Evolutionary conservation across 2,329 filamentous ascomycete genomes (phyloP).

Genomic region (Hypoxylon sp.): DNA sequence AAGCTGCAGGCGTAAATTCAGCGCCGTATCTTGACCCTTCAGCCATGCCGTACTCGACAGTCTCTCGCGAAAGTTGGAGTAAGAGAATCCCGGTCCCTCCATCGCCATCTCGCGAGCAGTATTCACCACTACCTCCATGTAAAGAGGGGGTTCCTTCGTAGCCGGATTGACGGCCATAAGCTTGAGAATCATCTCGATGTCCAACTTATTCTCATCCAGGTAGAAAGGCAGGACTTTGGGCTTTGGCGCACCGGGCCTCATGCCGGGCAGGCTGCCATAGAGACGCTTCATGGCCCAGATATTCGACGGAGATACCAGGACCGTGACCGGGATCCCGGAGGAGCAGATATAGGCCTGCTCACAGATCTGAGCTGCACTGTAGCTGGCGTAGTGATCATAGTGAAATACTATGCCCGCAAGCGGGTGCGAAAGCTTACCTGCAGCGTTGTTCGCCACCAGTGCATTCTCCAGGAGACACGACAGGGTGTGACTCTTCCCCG

Average conservation of each 20-base stretch:
- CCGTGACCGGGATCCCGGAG: slow-evolving; percentile 53
- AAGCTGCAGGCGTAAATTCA: slow-evolving; percentile 57
- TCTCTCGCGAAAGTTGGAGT: slow-evolving; percentile 49
- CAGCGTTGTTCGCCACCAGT: slow-evolving; percentile 42
- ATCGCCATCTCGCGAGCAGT: slow-evolving; percentile 59
- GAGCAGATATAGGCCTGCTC: slow-evolving; percentile 63
- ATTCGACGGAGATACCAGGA: slow-evolving; percentile 58
- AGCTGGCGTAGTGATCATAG: slow-evolving; percentile 54
- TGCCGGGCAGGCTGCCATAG: slow-evolving; percentile 51
- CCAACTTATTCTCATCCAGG: slow-evolving; percentile 55
- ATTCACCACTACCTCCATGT: slow-evolving; percentile 50
- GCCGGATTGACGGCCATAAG: slow-evolving; percentile 58
- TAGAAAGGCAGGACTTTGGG: slow-evolving; percentile 54
- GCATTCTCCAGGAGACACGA: slow-evolving; percentile 57
- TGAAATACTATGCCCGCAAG: slow-evolving; percentile 61
- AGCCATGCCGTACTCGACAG: slow-evolving; percentile 46
- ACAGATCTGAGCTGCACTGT: slow-evolving; percentile 45
- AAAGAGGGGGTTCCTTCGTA: slow-evolving; percentile 53
- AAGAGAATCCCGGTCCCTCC: slow-evolving; percentile 50
- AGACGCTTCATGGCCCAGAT: slow-evolving; percentile 49
- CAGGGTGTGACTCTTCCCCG: slow-evolving; percentile 65
- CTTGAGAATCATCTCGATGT: slow-evolving; percentile 57
- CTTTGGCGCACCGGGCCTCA: slow-evolving; percentile 29
- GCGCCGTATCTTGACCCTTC: slow-evolving; percentile 49
- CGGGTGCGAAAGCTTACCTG: slow-evolving; percentile 53